Conservation (phyloP, 140 eudicot genomes). For the Artemisia princeps region DNA sequence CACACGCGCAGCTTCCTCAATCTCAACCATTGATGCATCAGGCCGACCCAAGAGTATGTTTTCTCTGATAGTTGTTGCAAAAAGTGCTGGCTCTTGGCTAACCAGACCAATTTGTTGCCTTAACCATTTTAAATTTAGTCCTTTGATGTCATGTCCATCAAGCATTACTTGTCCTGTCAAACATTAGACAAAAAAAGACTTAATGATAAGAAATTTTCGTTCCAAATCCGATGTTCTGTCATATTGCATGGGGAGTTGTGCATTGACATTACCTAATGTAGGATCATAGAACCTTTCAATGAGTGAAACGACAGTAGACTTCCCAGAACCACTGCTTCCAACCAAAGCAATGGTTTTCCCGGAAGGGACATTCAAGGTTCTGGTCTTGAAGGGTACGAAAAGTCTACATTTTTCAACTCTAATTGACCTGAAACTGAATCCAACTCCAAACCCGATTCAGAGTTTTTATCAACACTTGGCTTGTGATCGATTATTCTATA, state of each 20-base stretch:
- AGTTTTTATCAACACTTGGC: slow-evolving; percentile 51
- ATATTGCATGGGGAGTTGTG: slow-evolving; percentile 13
- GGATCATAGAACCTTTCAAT: slow-evolving; percentile 90
- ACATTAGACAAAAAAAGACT: slow-evolving; percentile 3
- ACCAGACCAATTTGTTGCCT: slow-evolving; percentile 84
- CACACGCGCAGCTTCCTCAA: slow-evolving; percentile 83
- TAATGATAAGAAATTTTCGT: slow-evolving; percentile 18
- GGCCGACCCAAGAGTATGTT: slow-evolving; percentile 86
- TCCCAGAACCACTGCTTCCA: slow-evolving; percentile 96
- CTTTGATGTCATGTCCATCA: slow-evolving; percentile 76
- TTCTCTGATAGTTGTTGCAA: slow-evolving; percentile 85
- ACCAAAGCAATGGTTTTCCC: slow-evolving; percentile 86
- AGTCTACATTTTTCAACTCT: slow-evolving; percentile 63
- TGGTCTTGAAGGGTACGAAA: slow-evolving; percentile 76
- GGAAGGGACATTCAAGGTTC: slow-evolving; percentile 63
- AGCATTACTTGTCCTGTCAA: slow-evolving; percentile 60
- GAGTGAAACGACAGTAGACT: slow-evolving; percentile 77
- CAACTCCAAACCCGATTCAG: slow-evolving; percentile 57
- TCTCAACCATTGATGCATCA: slow-evolving; percentile 58
- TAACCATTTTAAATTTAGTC: slow-evolving; percentile 69
- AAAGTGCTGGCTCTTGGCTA: slow-evolving; percentile 88
- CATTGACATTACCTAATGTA: slow-evolving; percentile 47
- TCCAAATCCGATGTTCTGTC: slow-evolving; percentile 14
- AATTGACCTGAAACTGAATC: slow-evolving; percentile 54
- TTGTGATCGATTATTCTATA: slow-evolving; percentile 65